Evolutionary conservation across 1,139 yeast species (phyloP).

Genomic region (Nakaseomyces glabratus): DNA sequence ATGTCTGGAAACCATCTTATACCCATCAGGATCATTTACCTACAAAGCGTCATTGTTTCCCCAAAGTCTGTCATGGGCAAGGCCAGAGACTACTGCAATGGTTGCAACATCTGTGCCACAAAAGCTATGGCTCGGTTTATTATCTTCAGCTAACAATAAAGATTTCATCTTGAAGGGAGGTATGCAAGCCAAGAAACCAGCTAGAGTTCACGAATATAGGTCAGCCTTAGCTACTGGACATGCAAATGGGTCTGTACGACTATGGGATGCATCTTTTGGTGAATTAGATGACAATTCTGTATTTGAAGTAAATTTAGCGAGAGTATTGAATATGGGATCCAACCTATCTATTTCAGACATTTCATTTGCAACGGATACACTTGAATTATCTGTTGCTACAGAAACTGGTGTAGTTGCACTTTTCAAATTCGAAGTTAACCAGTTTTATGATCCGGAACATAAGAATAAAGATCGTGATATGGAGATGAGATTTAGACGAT

Average conservation of each 20-base stretch:
- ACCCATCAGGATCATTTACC: constrained; percentile 47
- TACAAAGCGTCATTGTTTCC: constrained; percentile 62
- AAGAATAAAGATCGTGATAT: constrained; percentile 19
- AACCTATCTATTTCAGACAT: constrained; percentile 45
- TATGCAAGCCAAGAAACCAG: constrained; percentile 46
- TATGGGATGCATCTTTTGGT: constrained; percentile 76
- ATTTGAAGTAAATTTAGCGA: constrained; percentile 45
- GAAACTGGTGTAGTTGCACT: constrained; percentile 67
- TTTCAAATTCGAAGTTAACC: constrained; percentile 61
- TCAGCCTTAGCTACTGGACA: constrained; percentile 73
- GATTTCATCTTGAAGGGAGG: constrained; percentile 63
- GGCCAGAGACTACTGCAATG: constrained; percentile 59
- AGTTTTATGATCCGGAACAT: constrained; percentile 31
- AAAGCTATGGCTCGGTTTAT: constrained; percentile 64
- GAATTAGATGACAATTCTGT: constrained; percentile 59
- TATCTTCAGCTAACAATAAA: constrained; percentile 40
- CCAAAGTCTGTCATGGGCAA: constrained; percentile 66
- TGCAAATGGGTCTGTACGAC: constrained; percentile 63
- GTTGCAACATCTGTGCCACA: constrained; percentile 49
- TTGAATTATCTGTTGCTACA: constrained; percentile 60
- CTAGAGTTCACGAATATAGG: constrained; percentile 5
- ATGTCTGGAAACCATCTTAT: constrained; percentile 42
- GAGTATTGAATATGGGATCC: constrained; percentile 37
- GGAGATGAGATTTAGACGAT: constrained; percentile 28
- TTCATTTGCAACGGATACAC: constrained; percentile 66